These are phyloP conservation scores for Teratosphaeria nubilosa DNA, from an alignment of 2,329 filamentous ascomycete genomes.

Conservation along the genomic window DNA sequence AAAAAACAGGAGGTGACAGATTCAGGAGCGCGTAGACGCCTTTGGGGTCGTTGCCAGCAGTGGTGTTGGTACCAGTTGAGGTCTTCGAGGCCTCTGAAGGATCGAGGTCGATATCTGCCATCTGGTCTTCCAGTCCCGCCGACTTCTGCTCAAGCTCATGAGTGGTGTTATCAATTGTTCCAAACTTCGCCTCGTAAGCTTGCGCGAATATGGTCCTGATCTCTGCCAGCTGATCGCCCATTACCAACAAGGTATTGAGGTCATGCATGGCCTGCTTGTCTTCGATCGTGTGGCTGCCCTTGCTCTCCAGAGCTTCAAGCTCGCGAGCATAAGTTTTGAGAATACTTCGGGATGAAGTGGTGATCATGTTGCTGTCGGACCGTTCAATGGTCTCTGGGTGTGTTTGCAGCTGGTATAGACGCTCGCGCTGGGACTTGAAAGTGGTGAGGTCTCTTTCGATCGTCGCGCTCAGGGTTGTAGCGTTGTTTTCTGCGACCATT, in stretches of 20 bases:
- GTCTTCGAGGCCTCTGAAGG: not conserved
- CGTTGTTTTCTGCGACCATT: not conserved
- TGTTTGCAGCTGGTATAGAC: conserved; percentile 1
- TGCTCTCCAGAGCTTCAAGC: conserved; percentile 6
- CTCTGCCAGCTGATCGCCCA: conserved; percentile 9
- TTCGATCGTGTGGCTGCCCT: conserved; percentile 2
- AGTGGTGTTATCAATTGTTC: not conserved
- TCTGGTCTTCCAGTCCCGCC: not conserved
- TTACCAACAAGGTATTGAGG: conserved; percentile 7
- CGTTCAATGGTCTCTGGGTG: conserved; percentile 1
- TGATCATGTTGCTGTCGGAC: conserved; percentile 6
- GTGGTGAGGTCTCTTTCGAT: conserved; percentile 3
- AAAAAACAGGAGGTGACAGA: not conserved
- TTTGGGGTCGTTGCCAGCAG: not conserved
- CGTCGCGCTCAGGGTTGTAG: conserved; percentile 2
- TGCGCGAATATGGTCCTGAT: not conserved
- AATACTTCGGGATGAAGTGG: conserved; percentile 8
- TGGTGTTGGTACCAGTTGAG: not conserved
- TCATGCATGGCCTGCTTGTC: conserved; percentile 9
- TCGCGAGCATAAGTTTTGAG: conserved; percentile 5
- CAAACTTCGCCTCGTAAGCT: not conserved
- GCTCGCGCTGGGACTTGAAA: conserved; percentile 3
- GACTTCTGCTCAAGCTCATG: too few species aligned
- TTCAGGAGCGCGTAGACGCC: conserved; percentile 1
- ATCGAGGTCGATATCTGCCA: not conserved